A percentile compares a stretch with the other conserved stretches of the same genome.
These are phyloP conservation scores for Micractinium sp. DNA, from an alignment of 139 green algal genomes.

Conservation along the genomic window DNA sequence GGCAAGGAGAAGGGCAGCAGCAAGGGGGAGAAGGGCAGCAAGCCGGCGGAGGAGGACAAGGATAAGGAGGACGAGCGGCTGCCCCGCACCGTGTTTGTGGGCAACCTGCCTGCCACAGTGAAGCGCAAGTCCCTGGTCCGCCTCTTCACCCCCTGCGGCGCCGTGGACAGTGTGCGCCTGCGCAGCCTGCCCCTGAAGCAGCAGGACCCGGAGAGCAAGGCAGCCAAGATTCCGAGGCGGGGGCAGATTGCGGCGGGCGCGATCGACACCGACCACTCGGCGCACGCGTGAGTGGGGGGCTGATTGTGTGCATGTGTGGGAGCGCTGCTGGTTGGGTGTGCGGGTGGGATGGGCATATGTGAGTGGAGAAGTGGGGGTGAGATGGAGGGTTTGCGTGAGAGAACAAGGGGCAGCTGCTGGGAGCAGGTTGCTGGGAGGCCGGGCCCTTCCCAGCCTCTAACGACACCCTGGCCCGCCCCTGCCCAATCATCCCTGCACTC, in stretches of 20 bases:
- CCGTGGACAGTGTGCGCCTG: conserved; percentile 80
- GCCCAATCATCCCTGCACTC: not conserved
- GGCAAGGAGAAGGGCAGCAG: not conserved
- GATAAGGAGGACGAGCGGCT: conserved; percentile 67
- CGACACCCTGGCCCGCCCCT: not conserved
- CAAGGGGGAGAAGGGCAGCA: not conserved
- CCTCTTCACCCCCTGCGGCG: conserved; percentile 72
- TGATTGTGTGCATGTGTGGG: not conserved
- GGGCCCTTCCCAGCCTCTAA: too few species aligned
- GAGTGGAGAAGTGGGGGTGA: too few species aligned
- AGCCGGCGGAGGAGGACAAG: not conserved
- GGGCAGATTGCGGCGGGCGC: conserved; percentile 61
- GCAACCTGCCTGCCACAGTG: conserved; percentile 80
- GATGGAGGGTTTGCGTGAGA: too few species aligned
- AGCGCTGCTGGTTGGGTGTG: too few species aligned
- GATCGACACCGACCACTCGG: conserved; percentile 45
- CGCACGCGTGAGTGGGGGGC: conserved; percentile 51
- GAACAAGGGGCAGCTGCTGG: too few species aligned
- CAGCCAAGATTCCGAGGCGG: conserved; percentile 56
- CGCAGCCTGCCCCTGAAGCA: conserved; percentile 78
- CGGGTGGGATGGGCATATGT: too few species aligned
- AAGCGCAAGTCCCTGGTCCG: conserved; percentile 66
- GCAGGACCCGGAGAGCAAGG: not conserved
- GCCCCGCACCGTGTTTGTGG: conserved; percentile 89
- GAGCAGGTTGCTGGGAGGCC: too few species aligned